Evolutionary conservation across 2,329 filamentous ascomycete genomes (phyloP), one percentile per base, ranked within the genome.

Genomic region (Fusarium sp.): DNA sequence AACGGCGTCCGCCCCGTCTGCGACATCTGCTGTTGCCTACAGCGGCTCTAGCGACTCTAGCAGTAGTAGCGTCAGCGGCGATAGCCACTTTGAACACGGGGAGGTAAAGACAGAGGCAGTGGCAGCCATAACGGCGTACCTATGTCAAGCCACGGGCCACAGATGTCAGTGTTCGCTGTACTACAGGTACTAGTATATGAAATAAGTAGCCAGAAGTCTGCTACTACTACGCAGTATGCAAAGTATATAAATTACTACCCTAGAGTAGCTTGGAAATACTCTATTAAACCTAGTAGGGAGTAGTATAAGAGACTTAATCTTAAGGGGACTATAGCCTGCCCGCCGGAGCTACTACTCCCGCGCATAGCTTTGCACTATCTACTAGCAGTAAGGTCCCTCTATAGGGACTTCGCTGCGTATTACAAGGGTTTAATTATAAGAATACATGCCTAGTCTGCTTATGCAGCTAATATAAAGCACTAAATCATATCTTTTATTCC

Each of bases 401-500:
- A 62, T 18, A 20, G 46, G 36, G 36, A n/a, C 10, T 39, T 39
- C n/a, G 15, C 36, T 7, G 36, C 36, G n/a, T 39, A 39, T 17
- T 39, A 39, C 17, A 39, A 39, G 15, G n/a, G 36, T 39, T 39
- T 39, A 39, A 39, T 17, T 39, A 39, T 39, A 39, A 17, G 6
- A n/a, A 39, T 39, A 7, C 17, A 39, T 17, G 15, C 36, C 36
- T 39, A 17, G 36, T 39, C 36, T 39, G 36, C 36, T 39, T 39
- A 39, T 39, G 7, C 15, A 39, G 24, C 46, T 33, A 31, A 61
- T 33, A 34, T 22, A 66, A 66, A 54, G 18, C 48, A 58, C 48
- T 40, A 9, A 9, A 58, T n/a, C 18, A 66, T 31, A 61, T 66
- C 42, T 66, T 66, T 40, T 62, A 61, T 28, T 66, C 18, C 24